Percentiles rank a stretch among this genome's conserved stretches.
Evolutionary conservation across 768 basidiomycete genomes (phyloP).

Genomic region (Suillus subluteus): DNA sequence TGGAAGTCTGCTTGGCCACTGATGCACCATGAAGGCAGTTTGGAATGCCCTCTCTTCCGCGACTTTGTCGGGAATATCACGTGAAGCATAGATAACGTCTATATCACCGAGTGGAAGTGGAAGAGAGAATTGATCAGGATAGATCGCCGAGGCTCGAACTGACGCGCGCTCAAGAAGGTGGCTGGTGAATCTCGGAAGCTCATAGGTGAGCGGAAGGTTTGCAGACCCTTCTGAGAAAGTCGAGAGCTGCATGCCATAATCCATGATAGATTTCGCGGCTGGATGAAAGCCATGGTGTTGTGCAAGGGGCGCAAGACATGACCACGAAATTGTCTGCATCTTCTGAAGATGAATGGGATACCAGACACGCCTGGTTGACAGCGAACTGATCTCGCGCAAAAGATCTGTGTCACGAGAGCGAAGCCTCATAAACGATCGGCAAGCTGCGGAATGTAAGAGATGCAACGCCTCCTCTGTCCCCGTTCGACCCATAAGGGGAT

Average conservation of each 20-base stretch:
- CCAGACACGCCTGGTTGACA: constrained; percentile 41
- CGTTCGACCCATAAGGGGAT: constrained; percentile 46
- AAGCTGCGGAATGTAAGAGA: constrained; percentile 40
- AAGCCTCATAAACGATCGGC: constrained; percentile 44
- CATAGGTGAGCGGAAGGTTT: neutral
- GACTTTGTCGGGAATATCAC: neutral
- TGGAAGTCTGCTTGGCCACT: constrained; percentile 5
- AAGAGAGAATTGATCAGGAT: constrained; percentile 17
- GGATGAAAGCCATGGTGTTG: constrained; percentile 37
- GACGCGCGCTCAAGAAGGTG: constrained; percentile 25
- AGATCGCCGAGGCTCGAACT: constrained; percentile 18
- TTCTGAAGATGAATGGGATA: constrained; percentile 39
- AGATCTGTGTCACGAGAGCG: constrained; percentile 31
- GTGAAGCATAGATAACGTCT: constrained; percentile 18
- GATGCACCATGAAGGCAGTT: neutral
- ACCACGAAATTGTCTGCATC: constrained; percentile 38
- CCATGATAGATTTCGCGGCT: constrained; percentile 32
- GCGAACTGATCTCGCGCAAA: constrained; percentile 35
- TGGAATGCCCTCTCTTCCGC: constrained; percentile 7
- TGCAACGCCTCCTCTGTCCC: constrained; percentile 49
- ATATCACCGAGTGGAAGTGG: neutral
- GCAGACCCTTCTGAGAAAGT: constrained; percentile 13
- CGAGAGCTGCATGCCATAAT: constrained; percentile 24
- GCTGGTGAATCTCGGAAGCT: constrained; percentile 12
- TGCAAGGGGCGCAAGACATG: constrained; percentile 20